Evolutionary conservation across 1,284 basidiomycete species (phyloP), one percentile per base, ranked within the genome.

Genomic region (Ustilago hordei): DNA sequence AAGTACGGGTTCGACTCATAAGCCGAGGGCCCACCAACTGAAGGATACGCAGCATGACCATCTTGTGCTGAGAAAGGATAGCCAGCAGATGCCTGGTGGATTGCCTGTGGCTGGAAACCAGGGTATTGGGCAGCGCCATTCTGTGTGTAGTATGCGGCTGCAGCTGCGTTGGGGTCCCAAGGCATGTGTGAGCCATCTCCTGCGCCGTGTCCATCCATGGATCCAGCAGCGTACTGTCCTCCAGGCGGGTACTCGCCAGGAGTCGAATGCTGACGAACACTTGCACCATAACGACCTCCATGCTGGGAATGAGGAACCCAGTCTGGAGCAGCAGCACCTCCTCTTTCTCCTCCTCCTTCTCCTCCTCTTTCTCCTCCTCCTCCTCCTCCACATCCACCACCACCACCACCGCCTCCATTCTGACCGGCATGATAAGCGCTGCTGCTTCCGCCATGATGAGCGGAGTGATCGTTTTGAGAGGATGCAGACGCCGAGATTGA

Each of bases 1-100:
- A 80, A 79, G 64, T 82, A 82, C 7, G 79, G 68, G 48, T 81
- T 82, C 6, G 68, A 15, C 13, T 76, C 72, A 50, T 62, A 74
- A 11, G 57, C 74, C 2, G 71, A 65, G 8, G 59, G 52, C 28
- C 57, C 62, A 52, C 59, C 61, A 6, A 59, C 36, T 31, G 54
- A 61, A 15, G 55, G 47, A 13, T 45, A 72, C 5, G 56, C 48
- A 17, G 39, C 60, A 32, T 35, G 54, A 34, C 35, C 60, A 36
- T n/a, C 60, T 39, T 48, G 43, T n/a, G 43, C 53, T 1, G 75
- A 35, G 35, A 78, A 78, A 0, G 75, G 67, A 32, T 78, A 78
- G 55, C 60, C 68, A 2, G 67, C 64, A 9, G 66, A 62, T 0
- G 70, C 65, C 36, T 71, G 69, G 41, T 73, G 70, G 1, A 69